phyloP scores from a whole-genome alignment of 352 stramenopile genomes.

The Pythium phragmitis region DNA sequence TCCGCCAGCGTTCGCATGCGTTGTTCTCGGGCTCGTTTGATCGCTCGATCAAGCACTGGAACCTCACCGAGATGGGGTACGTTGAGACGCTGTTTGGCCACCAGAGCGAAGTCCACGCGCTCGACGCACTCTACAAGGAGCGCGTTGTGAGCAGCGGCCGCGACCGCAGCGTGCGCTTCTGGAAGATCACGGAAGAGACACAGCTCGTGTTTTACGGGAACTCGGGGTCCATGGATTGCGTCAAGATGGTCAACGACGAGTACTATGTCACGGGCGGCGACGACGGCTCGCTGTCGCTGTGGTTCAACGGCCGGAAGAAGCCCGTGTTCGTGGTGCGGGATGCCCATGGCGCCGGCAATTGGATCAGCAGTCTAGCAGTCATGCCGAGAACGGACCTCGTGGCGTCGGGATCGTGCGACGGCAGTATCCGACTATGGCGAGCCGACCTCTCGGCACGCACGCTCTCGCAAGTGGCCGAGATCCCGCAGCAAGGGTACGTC shows the following conservation, averaged over 20 bases:
- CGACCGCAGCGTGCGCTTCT: constrained; percentile 92
- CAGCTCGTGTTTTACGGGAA: constrained; percentile 94
- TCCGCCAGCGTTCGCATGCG: constrained; percentile 86
- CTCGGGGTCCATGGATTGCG: constrained; percentile 89
- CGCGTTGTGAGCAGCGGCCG: constrained; percentile 88
- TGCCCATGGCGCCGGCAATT: constrained; percentile 88
- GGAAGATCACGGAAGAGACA: constrained; percentile 95
- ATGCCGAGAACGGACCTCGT: constrained; percentile 90
- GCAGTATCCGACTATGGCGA: constrained; percentile 91
- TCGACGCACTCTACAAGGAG: constrained; percentile 91
- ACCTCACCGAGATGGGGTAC: constrained; percentile 95
- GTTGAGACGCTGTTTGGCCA: constrained; percentile 95
- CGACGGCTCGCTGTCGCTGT: constrained; percentile 89
- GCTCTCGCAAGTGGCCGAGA: constrained; percentile 62
- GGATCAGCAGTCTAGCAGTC: constrained; percentile 89
- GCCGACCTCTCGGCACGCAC: constrained; percentile 72
- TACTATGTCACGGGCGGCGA: constrained; percentile 93
- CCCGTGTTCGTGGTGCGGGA: constrained; percentile 76
- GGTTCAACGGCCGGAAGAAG: constrained; percentile 94
- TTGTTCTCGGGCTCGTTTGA: constrained; percentile 93
- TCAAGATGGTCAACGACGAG: constrained; percentile 91
- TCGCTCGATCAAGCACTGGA: constrained; percentile 94
- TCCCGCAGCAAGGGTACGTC: constrained; percentile 74
- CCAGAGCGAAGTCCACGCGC: constrained; percentile 87
- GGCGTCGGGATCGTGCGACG: constrained; percentile 89